Conservation (phyloP, 2,329 filamentous ascomycete genomes). For the Nemania sp. region DNA sequence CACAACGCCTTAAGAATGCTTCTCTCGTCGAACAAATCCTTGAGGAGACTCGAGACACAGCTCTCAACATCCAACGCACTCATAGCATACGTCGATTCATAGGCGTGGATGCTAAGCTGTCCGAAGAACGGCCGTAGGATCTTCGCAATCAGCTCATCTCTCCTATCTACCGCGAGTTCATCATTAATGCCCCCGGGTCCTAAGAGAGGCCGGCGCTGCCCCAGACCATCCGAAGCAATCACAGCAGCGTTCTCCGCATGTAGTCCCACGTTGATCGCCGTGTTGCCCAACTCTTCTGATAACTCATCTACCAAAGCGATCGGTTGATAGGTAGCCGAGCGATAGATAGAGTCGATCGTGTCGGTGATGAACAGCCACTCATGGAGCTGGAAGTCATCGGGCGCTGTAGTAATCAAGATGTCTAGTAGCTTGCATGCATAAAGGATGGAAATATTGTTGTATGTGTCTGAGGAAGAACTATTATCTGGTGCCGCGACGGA, state of each 20-base stretch:
- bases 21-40: conserved; percentile 78
- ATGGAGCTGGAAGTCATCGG: conserved; percentile 96
- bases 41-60: conserved; percentile 66
- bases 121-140: conserved; percentile 87
- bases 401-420: conserved; percentile 79
- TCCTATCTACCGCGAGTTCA: conserved; percentile 60
- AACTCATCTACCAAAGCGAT: conserved; percentile 83
- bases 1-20: conserved; percentile 65
- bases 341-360: conserved; percentile 93
- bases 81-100: conserved; percentile 92
- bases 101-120: conserved; percentile 88
- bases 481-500: conserved; percentile 71
- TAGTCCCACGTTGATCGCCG: conserved; percentile 37
- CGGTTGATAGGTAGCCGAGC: conserved; percentile 68
- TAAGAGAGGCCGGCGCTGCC: conserved; percentile 53
- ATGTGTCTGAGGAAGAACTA: conserved; percentile 67
- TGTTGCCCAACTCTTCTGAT: conserved; percentile 70
- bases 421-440: conserved; percentile 96
- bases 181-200: conserved; percentile 58
- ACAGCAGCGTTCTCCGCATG: conserved; percentile 41
- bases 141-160: conserved; percentile 72
- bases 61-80: conserved; percentile 65
- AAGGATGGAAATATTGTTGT: conserved; percentile 74
- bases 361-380: conserved; percentile 98
- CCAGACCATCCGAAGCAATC: conserved; percentile 33